These are phyloP conservation scores for Tirmania nivea DNA, from an alignment of 495 filamentous ascomycete genomes.

Conservation along the genomic window DNA sequence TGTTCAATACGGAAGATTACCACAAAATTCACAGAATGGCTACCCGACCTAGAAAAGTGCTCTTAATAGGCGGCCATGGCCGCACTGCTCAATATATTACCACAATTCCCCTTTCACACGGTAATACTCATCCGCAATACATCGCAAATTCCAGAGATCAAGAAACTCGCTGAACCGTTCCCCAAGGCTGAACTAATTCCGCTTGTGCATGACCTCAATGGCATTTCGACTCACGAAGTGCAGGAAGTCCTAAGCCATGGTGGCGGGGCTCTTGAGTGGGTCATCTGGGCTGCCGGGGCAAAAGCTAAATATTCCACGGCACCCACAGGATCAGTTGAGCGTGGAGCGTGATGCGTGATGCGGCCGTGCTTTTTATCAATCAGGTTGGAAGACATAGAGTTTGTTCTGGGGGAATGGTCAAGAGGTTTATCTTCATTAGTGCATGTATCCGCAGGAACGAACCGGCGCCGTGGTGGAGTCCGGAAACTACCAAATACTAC, in stretches of 20 bases:
- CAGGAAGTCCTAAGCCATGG: slow-evolving; percentile 41
- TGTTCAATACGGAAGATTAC: too few species aligned
- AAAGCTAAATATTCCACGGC: not conserved
- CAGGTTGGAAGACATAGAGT: slow-evolving; percentile 30
- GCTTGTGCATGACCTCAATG: slow-evolving; percentile 34
- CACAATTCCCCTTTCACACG: slow-evolving; percentile 45
- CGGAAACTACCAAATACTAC: slow-evolving; percentile 31
- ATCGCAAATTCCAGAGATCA: slow-evolving; percentile 40
- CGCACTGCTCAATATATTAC: slow-evolving; percentile 59
- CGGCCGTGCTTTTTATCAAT: slow-evolving; percentile 46
- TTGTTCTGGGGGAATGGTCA: slow-evolving; percentile 21
- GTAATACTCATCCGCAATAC: slow-evolving; percentile 57
- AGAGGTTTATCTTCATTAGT: slow-evolving; percentile 55
- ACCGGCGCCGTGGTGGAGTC: slow-evolving; percentile 45
- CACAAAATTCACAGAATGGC: too few species aligned
- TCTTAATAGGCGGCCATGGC: slow-evolving; percentile 65
- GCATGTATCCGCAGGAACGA: slow-evolving; percentile 16
- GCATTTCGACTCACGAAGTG: slow-evolving; percentile 31
- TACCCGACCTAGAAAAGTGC: slow-evolving; percentile 24
- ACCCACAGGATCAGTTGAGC: not conserved
- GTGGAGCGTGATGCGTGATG: slow-evolving; percentile 27
- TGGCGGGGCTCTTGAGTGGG: slow-evolving; percentile 34
- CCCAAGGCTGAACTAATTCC: slow-evolving; percentile 28
- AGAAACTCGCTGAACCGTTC: slow-evolving; percentile 32
- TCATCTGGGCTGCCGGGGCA: slow-evolving; percentile 60